Conservation (phyloP, 2,329 filamentous ascomycete genomes). For the Blumeria graminis region DNA sequence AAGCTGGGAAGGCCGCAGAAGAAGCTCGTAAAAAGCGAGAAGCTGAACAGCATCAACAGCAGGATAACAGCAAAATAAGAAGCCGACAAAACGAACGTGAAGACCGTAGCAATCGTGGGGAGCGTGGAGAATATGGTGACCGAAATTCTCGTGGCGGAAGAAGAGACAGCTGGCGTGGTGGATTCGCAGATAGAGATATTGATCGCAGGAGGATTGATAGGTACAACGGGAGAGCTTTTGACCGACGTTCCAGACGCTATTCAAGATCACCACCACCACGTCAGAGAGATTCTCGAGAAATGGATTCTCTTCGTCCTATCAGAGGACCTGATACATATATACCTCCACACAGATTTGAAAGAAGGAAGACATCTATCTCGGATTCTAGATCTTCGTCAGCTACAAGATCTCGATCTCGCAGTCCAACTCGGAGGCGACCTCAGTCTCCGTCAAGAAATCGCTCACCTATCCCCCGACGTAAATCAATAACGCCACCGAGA, state of each 20-base stretch:
- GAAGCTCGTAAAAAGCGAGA: slow-evolving; percentile 48
- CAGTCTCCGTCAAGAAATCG: slow-evolving; percentile 13
- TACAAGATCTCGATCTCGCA: slow-evolving; percentile 11
- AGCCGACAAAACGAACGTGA: slow-evolving; percentile 35
- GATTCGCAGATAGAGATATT: slow-evolving; percentile 25
- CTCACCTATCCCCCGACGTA: slow-evolving; percentile 13
- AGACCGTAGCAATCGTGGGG: slow-evolving; percentile 21
- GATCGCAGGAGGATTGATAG: slow-evolving; percentile 14
- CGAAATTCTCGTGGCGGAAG: slow-evolving; percentile 20
- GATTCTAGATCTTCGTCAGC: slow-evolving; percentile 12
- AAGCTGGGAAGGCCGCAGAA: slow-evolving; percentile 62
- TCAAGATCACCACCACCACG: slow-evolving; percentile 21
- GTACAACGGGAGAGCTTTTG: slow-evolving; percentile 19
- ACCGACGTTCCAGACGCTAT: slow-evolving; percentile 21
- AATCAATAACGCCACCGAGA: slow-evolving; percentile 13
- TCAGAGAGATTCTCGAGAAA: slow-evolving; percentile 17
- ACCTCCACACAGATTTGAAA: slow-evolving; percentile 13
- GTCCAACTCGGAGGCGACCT: slow-evolving; percentile 10
- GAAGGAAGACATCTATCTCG: slow-evolving; percentile 12
- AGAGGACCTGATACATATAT: slow-evolving; percentile 15
- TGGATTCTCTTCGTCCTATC: slow-evolving; percentile 14
- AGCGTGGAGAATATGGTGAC: slow-evolving; percentile 17
- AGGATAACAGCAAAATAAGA: slow-evolving; percentile 42
- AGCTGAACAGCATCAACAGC: slow-evolving; percentile 45
- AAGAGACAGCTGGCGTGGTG: slow-evolving; percentile 22